Evolutionary conservation across 495 filamentous ascomycete genomes (phyloP).

Genomic region (Poronia punctata): DNA sequence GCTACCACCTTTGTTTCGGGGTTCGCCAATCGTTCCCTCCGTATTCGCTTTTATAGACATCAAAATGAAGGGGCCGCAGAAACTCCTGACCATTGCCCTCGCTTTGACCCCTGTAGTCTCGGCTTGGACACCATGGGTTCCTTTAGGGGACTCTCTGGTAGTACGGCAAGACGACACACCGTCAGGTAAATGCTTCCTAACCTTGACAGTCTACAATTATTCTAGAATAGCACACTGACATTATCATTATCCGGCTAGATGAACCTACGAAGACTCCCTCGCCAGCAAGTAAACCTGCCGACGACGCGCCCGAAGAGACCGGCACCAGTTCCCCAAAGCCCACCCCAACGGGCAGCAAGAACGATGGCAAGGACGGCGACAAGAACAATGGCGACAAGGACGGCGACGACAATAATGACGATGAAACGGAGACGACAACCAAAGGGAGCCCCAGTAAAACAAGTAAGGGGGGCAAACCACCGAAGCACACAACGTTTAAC

Average conservation of each 20-base stretch:
- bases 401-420: slow-evolving; percentile 2
- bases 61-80: slow-evolving; percentile 12
- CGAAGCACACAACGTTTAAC: slow-evolving; percentile 46
- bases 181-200: slow-evolving; percentile 18
- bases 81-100: slow-evolving; percentile 25
- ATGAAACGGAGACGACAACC: slow-evolving; percentile 15
- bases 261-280: slow-evolving; percentile 15
- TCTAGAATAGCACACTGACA: too few relatives aligned
- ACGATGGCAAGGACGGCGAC: slow-evolving; percentile 11
- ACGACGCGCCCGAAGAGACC: slow-evolving; percentile 5
- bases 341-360: neutral
- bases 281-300: slow-evolving; percentile 7
- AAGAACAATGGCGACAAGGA: slow-evolving; percentile 8
- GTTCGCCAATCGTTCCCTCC: neutral
- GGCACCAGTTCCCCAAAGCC: slow-evolving; percentile 3
- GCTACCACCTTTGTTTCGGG: neutral
- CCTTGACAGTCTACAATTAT: too few relatives aligned
- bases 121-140: slow-evolving; percentile 29
- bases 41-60: slow-evolving; percentile 4
- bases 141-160: slow-evolving; percentile 30
- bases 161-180: slow-evolving; percentile 29
- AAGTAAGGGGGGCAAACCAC: slow-evolving; percentile 24
- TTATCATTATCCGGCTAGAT: slow-evolving; percentile 4
- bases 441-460: slow-evolving; percentile 29
- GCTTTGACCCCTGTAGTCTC: slow-evolving; percentile 28